phyloP scores from a whole-genome alignment of 192 early-diverging fungal genomes.

The Coemansia sp. region DNA sequence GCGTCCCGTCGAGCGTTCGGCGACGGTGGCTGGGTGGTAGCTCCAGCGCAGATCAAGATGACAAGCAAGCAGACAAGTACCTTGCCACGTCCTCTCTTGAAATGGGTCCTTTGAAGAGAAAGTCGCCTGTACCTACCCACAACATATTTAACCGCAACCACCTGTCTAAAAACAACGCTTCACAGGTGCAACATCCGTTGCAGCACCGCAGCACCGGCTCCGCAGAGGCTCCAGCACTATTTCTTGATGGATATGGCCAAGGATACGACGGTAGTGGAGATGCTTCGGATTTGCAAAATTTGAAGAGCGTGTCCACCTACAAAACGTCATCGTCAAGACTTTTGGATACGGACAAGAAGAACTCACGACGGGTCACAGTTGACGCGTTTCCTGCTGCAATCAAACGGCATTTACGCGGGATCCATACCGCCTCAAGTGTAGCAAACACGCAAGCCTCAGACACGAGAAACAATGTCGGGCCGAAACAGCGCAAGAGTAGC shows the following conservation, averaged over 20 bases:
- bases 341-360: conserved; percentile 12
- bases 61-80: conserved; percentile 3
- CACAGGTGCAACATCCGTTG: background rate
- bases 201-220: conserved; percentile 13
- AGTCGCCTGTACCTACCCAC: conserved; percentile 6
- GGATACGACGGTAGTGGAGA: background rate
- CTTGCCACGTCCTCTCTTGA: conserved; percentile 24
- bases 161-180: background rate
- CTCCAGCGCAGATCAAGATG: conserved; percentile 4
- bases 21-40: conserved; percentile 48
- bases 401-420: conserved; percentile 44
- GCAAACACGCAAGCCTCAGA: background rate
- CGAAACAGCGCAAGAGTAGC: conserved; percentile 5
- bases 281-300: background rate
- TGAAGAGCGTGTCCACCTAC: conserved; percentile 1
- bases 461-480: background rate
- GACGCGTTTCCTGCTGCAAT: conserved; percentile 56
- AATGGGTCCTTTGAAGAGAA: conserved; percentile 5
- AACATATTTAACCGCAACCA: conserved; percentile 9
- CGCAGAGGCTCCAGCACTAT: background rate
- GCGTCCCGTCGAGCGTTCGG: conserved; percentile 48
- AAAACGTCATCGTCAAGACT: conserved; percentile 13
- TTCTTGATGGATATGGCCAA: background rate
- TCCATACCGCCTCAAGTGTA: background rate
- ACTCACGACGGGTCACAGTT: conserved; percentile 46